These are phyloP conservation scores for Lactifluus pinguis DNA, from an alignment of 768 basidiomycete genomes.

Conservation along the genomic window DNA sequence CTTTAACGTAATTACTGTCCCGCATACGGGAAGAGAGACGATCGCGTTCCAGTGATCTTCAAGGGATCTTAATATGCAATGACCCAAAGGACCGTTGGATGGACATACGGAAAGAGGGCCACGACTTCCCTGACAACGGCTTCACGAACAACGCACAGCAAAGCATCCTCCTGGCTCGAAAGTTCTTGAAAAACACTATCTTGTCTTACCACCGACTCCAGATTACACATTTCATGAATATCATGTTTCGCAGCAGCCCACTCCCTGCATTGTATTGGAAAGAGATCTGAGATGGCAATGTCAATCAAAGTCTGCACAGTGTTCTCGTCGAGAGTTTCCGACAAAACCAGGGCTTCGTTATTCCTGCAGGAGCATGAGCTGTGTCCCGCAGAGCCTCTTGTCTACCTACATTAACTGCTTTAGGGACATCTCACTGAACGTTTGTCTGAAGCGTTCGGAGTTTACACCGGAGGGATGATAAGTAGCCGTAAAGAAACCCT, in stretches of 20 bases:
- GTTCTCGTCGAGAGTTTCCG: not conserved
- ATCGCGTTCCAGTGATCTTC: not conserved
- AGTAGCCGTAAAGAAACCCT: conserved; percentile 12
- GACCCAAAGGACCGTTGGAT: not conserved
- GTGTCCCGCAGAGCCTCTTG: not conserved
- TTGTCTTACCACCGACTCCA: not conserved
- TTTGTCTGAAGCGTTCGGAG: not conserved
- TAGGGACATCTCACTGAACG: not conserved
- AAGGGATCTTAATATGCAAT: not conserved
- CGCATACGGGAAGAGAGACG: not conserved
- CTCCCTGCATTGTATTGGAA: not conserved
- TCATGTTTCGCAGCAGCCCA: not conserved
- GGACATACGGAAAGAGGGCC: not conserved
- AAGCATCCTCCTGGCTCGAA: not conserved
- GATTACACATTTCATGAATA: not conserved
- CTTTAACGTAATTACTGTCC: not conserved
- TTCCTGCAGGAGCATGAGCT: not conserved
- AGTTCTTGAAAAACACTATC: not conserved
- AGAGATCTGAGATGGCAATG: not conserved
- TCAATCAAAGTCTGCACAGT: not conserved
- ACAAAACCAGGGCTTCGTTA: not conserved
- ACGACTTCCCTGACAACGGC: not conserved
- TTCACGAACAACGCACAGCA: not conserved
- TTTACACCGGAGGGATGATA: not conserved
- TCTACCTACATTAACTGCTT: not conserved